Conservation (phyloP, 179 eudicot species). For the Spergularia azorica region DNA sequence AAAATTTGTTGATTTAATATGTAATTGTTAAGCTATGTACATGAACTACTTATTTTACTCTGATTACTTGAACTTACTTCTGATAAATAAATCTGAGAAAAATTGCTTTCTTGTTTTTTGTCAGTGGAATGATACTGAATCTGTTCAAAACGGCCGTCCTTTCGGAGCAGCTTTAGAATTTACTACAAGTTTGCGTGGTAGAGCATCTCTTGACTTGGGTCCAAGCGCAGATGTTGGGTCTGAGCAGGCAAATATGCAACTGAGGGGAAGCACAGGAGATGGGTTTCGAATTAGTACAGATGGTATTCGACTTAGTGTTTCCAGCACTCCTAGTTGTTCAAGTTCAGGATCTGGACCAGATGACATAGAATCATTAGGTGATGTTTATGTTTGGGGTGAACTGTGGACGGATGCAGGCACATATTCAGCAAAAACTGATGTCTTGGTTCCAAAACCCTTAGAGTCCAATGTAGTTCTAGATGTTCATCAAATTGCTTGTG, state of each 20-base stretch:
- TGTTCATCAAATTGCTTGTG: slow-evolving; percentile 92
- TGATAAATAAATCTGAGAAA: neutral
- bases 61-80: neutral
- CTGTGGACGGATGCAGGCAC: slow-evolving; percentile 66
- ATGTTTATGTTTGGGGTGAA: slow-evolving; percentile 87
- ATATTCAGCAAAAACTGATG: slow-evolving; percentile 44
- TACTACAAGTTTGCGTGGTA: slow-evolving; percentile 47
- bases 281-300: slow-evolving; percentile 72
- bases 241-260: slow-evolving; percentile 76
- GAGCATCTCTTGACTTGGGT: slow-evolving; percentile 49
- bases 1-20: neutral
- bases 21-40: too few relatives aligned
- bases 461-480: slow-evolving; percentile 89
- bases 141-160: slow-evolving; percentile 35
- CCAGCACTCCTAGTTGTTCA: slow-evolving; percentile 53
- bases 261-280: slow-evolving; percentile 66
- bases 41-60: too few relatives aligned
- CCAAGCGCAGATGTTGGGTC: slow-evolving; percentile 68
- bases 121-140: slow-evolving; percentile 56
- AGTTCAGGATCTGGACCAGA: slow-evolving; percentile 49
- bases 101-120: slow-evolving; percentile 9
- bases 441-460: slow-evolving; percentile 62
- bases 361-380: slow-evolving; percentile 56
- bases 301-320: slow-evolving; percentile 44
- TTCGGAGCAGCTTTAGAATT: slow-evolving; percentile 50